Evolutionary conservation across 108 stramenopile genomes (phyloP).

Genomic region (Pseudonitzschia multiseries): DNA sequence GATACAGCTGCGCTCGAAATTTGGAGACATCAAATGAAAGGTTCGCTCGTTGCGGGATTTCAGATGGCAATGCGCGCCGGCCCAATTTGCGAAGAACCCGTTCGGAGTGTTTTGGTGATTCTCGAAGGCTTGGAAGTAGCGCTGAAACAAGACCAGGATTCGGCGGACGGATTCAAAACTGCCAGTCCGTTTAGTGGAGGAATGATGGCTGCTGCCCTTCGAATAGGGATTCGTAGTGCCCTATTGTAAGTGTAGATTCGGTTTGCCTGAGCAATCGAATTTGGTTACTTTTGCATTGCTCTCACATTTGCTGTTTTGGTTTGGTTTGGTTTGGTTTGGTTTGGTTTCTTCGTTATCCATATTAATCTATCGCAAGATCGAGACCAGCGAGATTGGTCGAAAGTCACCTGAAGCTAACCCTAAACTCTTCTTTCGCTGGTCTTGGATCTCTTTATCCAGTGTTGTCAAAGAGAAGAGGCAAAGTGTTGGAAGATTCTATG

Average conservation of each 20-base stretch:
- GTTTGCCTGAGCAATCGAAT: not conserved
- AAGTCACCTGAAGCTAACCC: slow-evolving; percentile 71
- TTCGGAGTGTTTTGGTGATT: slow-evolving; percentile 75
- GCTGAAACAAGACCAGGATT: slow-evolving; percentile 31
- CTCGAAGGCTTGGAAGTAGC: slow-evolving; percentile 84
- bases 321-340: not conserved
- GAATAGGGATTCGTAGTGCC: slow-evolving; percentile 78
- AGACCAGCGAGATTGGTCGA: slow-evolving; percentile 82
- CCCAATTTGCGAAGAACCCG: slow-evolving; percentile 87
- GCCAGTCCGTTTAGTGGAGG: slow-evolving; percentile 71
- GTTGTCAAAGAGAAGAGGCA: slow-evolving; percentile 82
- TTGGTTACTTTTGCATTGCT: not conserved
- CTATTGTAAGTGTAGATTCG: slow-evolving; percentile 48
- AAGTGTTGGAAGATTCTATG: slow-evolving; percentile 86
- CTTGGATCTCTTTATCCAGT: slow-evolving; percentile 81
- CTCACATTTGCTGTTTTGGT: slow-evolving; percentile 1
- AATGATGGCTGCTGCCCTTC: slow-evolving; percentile 73
- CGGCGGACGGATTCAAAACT: slow-evolving; percentile 18
- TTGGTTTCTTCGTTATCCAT: not conserved
- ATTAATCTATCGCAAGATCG: slow-evolving; percentile 32
- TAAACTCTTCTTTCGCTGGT: slow-evolving; percentile 81
- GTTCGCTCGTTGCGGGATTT: slow-evolving; percentile 81
- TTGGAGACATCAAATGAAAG: slow-evolving; percentile 75
- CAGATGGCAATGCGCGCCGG: slow-evolving; percentile 78
- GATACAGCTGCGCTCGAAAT: slow-evolving; percentile 54